These are phyloP conservation scores for Phytophthora kernoviae DNA, from an alignment of 352 stramenopile species.

Conservation along the genomic window DNA sequence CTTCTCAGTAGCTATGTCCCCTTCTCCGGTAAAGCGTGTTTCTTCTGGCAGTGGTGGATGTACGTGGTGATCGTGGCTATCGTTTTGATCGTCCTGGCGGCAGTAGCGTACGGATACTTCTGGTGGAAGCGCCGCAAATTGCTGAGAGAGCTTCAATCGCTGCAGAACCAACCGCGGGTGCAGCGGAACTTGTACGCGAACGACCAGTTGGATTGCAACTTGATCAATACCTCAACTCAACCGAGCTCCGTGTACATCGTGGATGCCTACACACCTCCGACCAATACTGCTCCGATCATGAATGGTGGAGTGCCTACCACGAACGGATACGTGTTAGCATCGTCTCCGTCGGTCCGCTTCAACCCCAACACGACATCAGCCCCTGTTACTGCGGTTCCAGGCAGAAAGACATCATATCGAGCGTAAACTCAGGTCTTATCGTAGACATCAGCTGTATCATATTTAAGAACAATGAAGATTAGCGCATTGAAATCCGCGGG, in stretches of 20 bases:
- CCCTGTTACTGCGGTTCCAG: slow-evolving; percentile 10
- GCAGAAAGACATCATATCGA: slow-evolving; percentile 22
- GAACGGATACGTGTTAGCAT: slow-evolving; percentile 29
- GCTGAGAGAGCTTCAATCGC: slow-evolving; percentile 40
- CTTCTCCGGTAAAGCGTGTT: slow-evolving; percentile 73
- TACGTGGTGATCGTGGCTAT: slow-evolving; percentile 74
- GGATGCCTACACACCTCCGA: slow-evolving; percentile 24
- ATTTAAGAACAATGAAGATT: slow-evolving; percentile 21
- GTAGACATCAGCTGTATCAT: slow-evolving; percentile 15
- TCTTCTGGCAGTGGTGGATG: slow-evolving; percentile 91
- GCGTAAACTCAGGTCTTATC: slow-evolving; percentile 5
- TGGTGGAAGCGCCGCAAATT: slow-evolving; percentile 58
- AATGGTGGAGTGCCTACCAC: slow-evolving; percentile 18
- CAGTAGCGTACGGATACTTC: slow-evolving; percentile 53
- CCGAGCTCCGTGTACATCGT: slow-evolving; percentile 34
- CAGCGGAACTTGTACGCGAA: slow-evolving; percentile 48
- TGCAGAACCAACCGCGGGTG: slow-evolving; percentile 36
- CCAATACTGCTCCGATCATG: slow-evolving; percentile 15
- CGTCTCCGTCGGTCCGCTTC: slow-evolving; percentile 22
- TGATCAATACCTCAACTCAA: slow-evolving; percentile 39
- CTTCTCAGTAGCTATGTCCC: slow-evolving; percentile 68
- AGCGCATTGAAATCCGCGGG: slow-evolving; percentile 13
- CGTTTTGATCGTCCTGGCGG: slow-evolving; percentile 60
- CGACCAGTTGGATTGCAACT: slow-evolving; percentile 40
- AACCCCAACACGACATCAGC: slow-evolving; percentile 27